A percentile compares a stretch with the other conserved stretches of the same genome.
phyloP scores from a whole-genome alignment of 306 rosid genomes.

The Sechiopsis laciniata region DNA sequence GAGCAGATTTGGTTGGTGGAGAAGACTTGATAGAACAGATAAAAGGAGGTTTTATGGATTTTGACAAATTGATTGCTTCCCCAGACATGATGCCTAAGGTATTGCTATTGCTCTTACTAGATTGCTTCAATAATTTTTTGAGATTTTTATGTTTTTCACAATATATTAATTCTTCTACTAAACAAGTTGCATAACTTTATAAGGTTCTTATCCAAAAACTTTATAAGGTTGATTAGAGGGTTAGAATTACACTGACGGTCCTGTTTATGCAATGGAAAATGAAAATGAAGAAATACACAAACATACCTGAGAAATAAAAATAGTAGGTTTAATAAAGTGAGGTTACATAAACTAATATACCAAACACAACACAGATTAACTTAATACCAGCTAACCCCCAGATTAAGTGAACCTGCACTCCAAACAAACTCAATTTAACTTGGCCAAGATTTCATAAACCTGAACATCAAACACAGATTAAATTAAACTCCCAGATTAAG shows the following conservation, averaged over 20 bases:
- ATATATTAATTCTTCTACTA: too few relatives aligned
- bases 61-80: slow-evolving; percentile 94
- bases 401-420: too few relatives aligned
- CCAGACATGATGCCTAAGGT: slow-evolving; percentile 99
- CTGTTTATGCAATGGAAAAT: background rate
- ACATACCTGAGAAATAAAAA: too few relatives aligned
- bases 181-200: too few relatives aligned
- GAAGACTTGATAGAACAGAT: slow-evolving; percentile 97
- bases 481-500: too few relatives aligned
- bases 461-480: too few relatives aligned
- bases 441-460: too few relatives aligned
- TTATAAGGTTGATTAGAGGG: background rate
- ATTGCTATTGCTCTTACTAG: slow-evolving; percentile 29
- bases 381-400: too few relatives aligned
- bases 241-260: background rate
- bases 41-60: slow-evolving; percentile 93
- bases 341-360: too few relatives aligned
- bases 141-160: background rate
- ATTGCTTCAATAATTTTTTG: background rate
- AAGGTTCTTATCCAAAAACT: too few relatives aligned
- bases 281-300: background rate
- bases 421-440: too few relatives aligned
- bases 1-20: slow-evolving; percentile 99
- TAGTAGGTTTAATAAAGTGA: background rate
- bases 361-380: too few relatives aligned